A percentile compares a stretch with the other conserved stretches of the same genome.
Conservation (phyloP, 352 stramenopile species). For the Hyphochytrium catenoides region DNA sequence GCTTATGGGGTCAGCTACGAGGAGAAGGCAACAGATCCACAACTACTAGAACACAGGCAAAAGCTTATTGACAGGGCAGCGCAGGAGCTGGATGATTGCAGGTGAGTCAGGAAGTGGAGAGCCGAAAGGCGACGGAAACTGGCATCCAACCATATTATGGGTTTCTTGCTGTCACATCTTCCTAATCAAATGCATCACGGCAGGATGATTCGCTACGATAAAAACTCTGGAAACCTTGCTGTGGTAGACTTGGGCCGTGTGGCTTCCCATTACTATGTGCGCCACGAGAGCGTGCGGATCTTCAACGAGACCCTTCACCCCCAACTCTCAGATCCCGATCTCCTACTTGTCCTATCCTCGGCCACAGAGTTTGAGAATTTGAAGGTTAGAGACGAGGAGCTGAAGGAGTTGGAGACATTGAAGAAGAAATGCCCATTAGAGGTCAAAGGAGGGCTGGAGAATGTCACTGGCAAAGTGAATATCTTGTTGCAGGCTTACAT, state of each 20-base stretch:
- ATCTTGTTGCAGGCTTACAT: slow-evolving; percentile 88
- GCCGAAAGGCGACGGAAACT: too few relatives aligned
- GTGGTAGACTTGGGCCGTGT: slow-evolving; percentile 90
- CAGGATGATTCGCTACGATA: slow-evolving; percentile 59
- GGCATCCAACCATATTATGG: too few relatives aligned
- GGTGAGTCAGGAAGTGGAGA: slow-evolving; percentile 67
- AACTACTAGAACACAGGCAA: slow-evolving; percentile 33
- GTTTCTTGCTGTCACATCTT: too few relatives aligned
- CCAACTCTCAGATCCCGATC: slow-evolving; percentile 16
- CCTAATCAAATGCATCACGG: slow-evolving; percentile 20
- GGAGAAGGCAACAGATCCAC: slow-evolving; percentile 69
- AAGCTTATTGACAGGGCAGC: slow-evolving; percentile 39
- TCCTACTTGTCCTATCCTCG: slow-evolving; percentile 25
- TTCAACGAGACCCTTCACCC: slow-evolving; percentile 85
- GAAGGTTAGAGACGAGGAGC: slow-evolving; percentile 83
- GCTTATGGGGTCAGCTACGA: slow-evolving; percentile 88
- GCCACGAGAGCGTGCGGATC: slow-evolving; percentile 86
- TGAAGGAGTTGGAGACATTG: slow-evolving; percentile 76
- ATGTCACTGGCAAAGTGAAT: slow-evolving; percentile 81
- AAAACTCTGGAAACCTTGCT: slow-evolving; percentile 59
- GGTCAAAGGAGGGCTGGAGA: slow-evolving; percentile 71
- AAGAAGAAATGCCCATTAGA: slow-evolving; percentile 59
- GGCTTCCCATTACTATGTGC: slow-evolving; percentile 98
- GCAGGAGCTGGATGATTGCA: slow-evolving; percentile 36
- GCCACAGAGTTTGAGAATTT: slow-evolving; percentile 86